phyloP scores from a whole-genome alignment of 768 basidiomycete species.

The Tulasnella calospora region DNA sequence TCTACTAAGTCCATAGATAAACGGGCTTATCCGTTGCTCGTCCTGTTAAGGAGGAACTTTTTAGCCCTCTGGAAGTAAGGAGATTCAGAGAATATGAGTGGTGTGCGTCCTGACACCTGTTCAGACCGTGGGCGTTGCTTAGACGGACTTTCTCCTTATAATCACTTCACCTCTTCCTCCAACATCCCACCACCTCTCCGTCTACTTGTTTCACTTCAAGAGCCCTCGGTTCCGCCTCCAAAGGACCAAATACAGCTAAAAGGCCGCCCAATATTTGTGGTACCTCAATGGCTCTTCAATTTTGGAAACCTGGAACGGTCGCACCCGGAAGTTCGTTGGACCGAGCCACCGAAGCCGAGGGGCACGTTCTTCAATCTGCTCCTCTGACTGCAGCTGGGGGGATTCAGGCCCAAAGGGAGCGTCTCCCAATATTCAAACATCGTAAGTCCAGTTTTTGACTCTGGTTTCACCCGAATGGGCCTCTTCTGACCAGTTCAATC shows the following conservation, averaged over 20 bases:
- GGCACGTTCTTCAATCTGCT: slow-evolving; percentile 56
- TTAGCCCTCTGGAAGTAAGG: too few relatives aligned
- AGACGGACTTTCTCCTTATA: not conserved
- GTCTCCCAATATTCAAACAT: slow-evolving; percentile 87
- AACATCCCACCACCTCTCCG: not conserved
- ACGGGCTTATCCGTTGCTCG: too few relatives aligned
- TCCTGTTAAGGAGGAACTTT: too few relatives aligned
- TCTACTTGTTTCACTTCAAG: not conserved
- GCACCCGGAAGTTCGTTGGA: slow-evolving; percentile 86
- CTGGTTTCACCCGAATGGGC: not conserved
- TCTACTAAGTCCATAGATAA: too few relatives aligned
- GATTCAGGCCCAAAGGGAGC: slow-evolving; percentile 69
- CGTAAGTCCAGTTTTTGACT: slow-evolving; percentile 43
- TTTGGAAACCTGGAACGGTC: slow-evolving; percentile 86
- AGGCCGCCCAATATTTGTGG: not conserved
- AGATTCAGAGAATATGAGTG: too few relatives aligned
- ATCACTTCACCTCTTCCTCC: not conserved
- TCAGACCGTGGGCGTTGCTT: not conserved
- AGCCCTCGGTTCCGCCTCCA: not conserved
- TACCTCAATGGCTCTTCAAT: slow-evolving; percentile 47
- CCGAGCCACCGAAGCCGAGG: slow-evolving; percentile 72
- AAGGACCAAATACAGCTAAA: not conserved
- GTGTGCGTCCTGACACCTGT: too few relatives aligned
- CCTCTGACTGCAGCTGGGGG: slow-evolving; percentile 52
- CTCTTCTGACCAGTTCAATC: slow-evolving; percentile 7